Percentiles rank a stretch among this genome's conserved stretches.
Evolutionary conservation across 371 early-diverging fungal genomes (phyloP).

Genomic region (Gilbertella persicaria): DNA sequence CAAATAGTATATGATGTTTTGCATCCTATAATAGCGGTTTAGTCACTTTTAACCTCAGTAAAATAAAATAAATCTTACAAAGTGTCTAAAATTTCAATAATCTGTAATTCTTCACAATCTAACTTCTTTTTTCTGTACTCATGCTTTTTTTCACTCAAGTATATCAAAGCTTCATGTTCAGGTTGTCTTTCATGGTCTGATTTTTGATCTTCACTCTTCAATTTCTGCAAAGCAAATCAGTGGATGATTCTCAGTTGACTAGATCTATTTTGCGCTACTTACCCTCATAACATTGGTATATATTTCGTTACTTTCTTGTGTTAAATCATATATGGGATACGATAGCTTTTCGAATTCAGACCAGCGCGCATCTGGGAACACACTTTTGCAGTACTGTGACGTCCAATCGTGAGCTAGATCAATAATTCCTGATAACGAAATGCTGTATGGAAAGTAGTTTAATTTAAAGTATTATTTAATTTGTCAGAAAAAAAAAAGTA

Average conservation of each 20-base stretch:
- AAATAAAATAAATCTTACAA: conserved; percentile 11
- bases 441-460: conserved; percentile 7
- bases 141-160: conserved; percentile 15
- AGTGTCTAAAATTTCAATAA: conserved; percentile 15
- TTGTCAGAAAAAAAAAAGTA: conserved; percentile 6
- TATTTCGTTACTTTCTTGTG: conserved; percentile 5
- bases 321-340: conserved; percentile 2
- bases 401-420: conserved; percentile 6
- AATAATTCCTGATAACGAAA: conserved; percentile 7
- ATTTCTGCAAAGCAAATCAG: conserved; percentile 12
- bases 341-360: conserved; percentile 3
- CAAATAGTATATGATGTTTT: conserved; percentile 8
- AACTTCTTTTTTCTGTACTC: conserved; percentile 16
- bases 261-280: conserved; percentile 14
- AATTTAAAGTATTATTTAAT: conserved; percentile 4
- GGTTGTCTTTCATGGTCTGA: conserved; percentile 11
- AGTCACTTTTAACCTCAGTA: conserved; percentile 4
- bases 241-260: conserved; percentile 15
- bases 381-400: conserved; percentile 7
- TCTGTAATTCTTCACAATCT: conserved; percentile 15
- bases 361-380: conserved; percentile 6
- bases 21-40: conserved; percentile 8
- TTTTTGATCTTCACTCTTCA: conserved; percentile 6
- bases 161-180: conserved; percentile 16
- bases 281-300: conserved; percentile 14